Evolutionary conservation across 2,329 filamentous ascomycete species (phyloP), one percentile per base, ranked within the genome.

Genomic region (Alternaria conjuncta): DNA sequence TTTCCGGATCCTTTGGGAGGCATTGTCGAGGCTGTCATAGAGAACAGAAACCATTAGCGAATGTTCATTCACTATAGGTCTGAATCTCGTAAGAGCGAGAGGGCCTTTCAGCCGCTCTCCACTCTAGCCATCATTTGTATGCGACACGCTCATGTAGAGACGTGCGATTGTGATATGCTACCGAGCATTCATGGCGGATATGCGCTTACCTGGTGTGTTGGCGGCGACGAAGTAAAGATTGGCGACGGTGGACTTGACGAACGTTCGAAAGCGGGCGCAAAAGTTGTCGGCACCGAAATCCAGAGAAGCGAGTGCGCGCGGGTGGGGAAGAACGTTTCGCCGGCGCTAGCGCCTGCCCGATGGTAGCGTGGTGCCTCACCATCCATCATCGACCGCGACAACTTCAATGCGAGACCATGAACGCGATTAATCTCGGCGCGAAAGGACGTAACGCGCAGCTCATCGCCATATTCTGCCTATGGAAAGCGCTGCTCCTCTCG

Each of bases 41-140:
- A 98, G 95, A 93, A 96, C 94, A 96, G 92, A 97, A 93, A 90
- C 93, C 86, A 93, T 97, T 92, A 97, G 94, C 91, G 83, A 85
- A 87, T 85, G 76, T 90, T 88, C 90, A 90, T 87, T 87, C 57
- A 60, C 53, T 56, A 89, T 85, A 86, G 73, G 71, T 75, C 72
- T 75, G 72, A 69, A 66, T 74, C 77, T 79, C 77, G 72, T 79
- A 79, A 79, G 77, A 78, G 74, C 64, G 63, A 77, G 75, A 75
- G 67, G 71, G 70, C 71, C 76, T 77, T 77, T 63, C 76, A 75
- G 73, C 76, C 73, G 64, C 60, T 76, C 77, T 76, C 71, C 69
- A 64, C 77, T 78, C 77, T 76, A 78, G 78, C 77, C 78, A 79
- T 79, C 71, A 53, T 53, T 73, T 71, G 71, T 72, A 56, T 73